Evolutionary conservation across 352 stramenopile genomes (phyloP).

Genomic region (Pythium plurisporium): DNA sequence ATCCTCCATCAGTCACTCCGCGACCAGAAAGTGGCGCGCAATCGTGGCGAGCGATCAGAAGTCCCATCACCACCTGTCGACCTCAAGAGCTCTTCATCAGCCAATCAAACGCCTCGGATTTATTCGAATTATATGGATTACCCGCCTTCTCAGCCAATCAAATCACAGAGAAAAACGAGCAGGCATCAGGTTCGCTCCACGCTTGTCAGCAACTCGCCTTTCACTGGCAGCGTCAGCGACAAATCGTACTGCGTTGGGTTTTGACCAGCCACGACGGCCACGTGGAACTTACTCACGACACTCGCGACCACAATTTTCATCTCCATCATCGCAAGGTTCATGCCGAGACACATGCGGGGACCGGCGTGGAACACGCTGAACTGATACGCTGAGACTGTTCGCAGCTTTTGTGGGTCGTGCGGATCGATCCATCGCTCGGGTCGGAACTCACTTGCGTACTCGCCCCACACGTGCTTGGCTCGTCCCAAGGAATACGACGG

Average conservation of each 20-base stretch:
- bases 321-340: conserved; percentile 66
- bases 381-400: conserved; percentile 46
- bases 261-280: conserved; percentile 29
- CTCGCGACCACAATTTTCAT: conserved; percentile 64
- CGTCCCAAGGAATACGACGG: conserved; percentile 30
- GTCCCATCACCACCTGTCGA: too few relatives aligned
- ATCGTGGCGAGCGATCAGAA: too few relatives aligned
- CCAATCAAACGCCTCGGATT: too few relatives aligned
- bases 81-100: too few relatives aligned
- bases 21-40: too few relatives aligned
- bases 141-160: too few relatives aligned
- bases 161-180: too few relatives aligned
- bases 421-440: conserved; percentile 33
- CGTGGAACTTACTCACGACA: conserved; percentile 53
- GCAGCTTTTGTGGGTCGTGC: not conserved
- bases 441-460: conserved; percentile 26
- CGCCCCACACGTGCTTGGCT: conserved; percentile 27
- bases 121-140: too few relatives aligned
- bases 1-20: too few relatives aligned
- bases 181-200: too few relatives aligned
- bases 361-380: conserved; percentile 64
- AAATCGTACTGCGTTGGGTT: conserved; percentile 36
- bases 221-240: conserved; percentile 51
- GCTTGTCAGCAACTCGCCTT: conserved; percentile 24
- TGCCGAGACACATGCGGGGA: conserved; percentile 45